Conservation (phyloP, 306 rosid species). For the Albizia julibrissin region DNA sequence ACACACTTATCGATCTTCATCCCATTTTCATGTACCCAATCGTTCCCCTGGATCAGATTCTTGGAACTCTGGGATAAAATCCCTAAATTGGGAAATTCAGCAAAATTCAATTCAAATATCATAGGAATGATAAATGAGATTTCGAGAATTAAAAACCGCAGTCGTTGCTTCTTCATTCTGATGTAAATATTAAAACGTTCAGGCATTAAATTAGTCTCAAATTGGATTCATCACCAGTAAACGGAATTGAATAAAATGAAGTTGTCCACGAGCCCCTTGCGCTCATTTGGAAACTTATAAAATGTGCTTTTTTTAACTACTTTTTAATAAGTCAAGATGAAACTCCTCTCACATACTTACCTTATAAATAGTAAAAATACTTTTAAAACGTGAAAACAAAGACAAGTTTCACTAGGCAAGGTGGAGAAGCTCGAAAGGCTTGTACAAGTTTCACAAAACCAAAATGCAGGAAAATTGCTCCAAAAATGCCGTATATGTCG, state of each 20-base stretch:
- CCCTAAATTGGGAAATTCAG: background rate
- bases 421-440: background rate
- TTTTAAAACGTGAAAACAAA: no score
- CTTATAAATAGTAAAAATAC: no score
- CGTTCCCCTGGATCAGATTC: background rate
- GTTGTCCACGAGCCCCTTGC: background rate
- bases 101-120: background rate
- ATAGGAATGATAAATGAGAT: background rate
- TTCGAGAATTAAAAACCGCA: background rate
- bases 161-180: background rate
- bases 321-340: no score
- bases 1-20: background rate
- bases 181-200: background rate
- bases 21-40: background rate
- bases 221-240: background rate
- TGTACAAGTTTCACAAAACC: background rate
- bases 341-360: no score
- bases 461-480: conserved; percentile 21
- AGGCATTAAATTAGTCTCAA: background rate
- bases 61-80: background rate
- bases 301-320: no score
- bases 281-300: no score
- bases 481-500: conserved; percentile 30
- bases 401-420: background rate
- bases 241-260: background rate